These are phyloP conservation scores for Pisolithus marmoratus DNA, from an alignment of 768 basidiomycete species.

Conservation along the genomic window DNA sequence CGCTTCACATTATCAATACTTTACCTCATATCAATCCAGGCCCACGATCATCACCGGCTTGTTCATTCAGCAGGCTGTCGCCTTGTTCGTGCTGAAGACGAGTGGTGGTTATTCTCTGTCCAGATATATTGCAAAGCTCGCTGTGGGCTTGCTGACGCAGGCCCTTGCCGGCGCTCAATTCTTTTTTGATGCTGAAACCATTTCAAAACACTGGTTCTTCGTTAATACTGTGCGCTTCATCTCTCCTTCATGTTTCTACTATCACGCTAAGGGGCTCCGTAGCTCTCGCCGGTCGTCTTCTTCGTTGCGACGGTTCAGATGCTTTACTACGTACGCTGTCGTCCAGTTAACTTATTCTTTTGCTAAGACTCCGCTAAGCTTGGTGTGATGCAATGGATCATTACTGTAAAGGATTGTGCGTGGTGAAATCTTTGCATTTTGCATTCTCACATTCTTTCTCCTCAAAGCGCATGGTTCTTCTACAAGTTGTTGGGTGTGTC, in stretches of 20 bases:
- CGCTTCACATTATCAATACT: not conserved
- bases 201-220: conserved; percentile 77
- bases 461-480: conserved; percentile 80
- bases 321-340: conserved; percentile 62
- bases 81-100: conserved; percentile 85
- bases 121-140: conserved; percentile 74
- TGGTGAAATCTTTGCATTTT: conserved; percentile 1
- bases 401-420: conserved; percentile 79
- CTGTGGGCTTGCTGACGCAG: conserved; percentile 71
- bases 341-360: not conserved
- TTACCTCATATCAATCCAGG: conserved; percentile 33
- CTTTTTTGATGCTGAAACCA: conserved; percentile 71
- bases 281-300: conserved; percentile 82
- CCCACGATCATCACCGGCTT: conserved; percentile 85
- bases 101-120: conserved; percentile 80
- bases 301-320: conserved; percentile 92
- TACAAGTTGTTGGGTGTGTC: conserved; percentile 88
- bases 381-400: conserved; percentile 92
- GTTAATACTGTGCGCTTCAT: conserved; percentile 57
- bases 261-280: conserved; percentile 9
- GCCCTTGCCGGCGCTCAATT: conserved; percentile 67
- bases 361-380: conserved; percentile 29
- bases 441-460: not conserved
- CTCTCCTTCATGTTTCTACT: not conserved
- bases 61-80: conserved; percentile 81